These are phyloP conservation scores for Tetragonia tetragonoides DNA, from an alignment of 148 eudicot genomes.

Conservation along the genomic window DNA sequence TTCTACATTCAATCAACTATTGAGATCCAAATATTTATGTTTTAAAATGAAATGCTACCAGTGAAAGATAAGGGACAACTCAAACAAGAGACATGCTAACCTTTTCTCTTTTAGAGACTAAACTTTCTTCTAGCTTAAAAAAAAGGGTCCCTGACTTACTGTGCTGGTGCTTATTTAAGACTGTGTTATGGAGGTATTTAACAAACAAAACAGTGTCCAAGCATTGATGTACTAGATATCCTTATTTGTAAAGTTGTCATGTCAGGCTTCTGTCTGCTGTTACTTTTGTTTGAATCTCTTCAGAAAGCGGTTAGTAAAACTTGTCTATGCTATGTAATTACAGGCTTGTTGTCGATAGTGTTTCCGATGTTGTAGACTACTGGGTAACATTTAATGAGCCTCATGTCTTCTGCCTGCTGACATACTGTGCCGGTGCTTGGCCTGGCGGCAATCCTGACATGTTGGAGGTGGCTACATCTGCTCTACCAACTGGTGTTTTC, in stretches of 20 bases:
- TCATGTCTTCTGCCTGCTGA: slow-evolving; percentile 90
- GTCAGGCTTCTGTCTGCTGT: neutral
- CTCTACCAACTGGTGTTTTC: slow-evolving; percentile 88
- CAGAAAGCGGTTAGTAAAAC: neutral
- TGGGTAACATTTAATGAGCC: slow-evolving; percentile 99
- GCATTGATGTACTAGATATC: neutral
- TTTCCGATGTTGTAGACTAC: slow-evolving; percentile 81
- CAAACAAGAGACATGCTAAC: too few relatives aligned
- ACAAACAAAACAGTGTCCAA: neutral
- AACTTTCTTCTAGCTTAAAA: too few relatives aligned
- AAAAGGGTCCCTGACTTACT: too few relatives aligned
- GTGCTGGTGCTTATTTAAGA: neutral
- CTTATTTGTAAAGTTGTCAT: neutral
- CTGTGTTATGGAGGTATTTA: neutral
- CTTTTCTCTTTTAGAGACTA: too few relatives aligned
- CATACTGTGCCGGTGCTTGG: slow-evolving; percentile 99
- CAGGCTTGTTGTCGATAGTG: slow-evolving; percentile 93
- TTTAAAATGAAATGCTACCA: too few relatives aligned
- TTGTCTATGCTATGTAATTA: slow-evolving; percentile 26
- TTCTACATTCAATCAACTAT: too few relatives aligned
- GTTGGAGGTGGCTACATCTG: slow-evolving; percentile 92
- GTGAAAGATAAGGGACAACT: too few relatives aligned
- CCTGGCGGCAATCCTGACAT: slow-evolving; percentile 99
- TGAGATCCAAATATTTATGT: too few relatives aligned
- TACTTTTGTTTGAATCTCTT: slow-evolving; percentile 9